phyloP scores from a whole-genome alignment of 139 green algal species.

The Closterium sp. region DNA sequence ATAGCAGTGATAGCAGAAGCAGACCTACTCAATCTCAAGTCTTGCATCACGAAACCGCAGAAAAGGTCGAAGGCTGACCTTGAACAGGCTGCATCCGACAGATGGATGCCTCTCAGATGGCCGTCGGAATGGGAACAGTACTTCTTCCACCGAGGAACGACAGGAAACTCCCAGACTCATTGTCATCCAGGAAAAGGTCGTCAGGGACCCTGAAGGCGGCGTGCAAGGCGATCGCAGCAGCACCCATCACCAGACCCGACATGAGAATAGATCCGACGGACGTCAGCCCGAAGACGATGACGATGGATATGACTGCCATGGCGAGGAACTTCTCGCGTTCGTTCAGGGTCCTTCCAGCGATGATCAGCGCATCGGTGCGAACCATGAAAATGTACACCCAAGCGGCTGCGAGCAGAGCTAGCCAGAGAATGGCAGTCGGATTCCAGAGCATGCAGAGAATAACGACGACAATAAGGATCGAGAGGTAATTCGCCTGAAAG shows the following conservation, averaged over 20 bases:
- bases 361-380: constrained; percentile 66
- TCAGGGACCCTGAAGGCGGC: constrained; percentile 73
- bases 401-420: constrained; percentile 63
- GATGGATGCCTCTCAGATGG: not conserved
- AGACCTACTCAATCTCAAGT: not conserved
- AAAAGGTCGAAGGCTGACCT: not conserved
- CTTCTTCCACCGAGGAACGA: constrained; percentile 42
- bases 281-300: constrained; percentile 87
- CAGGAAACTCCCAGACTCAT: constrained; percentile 43
- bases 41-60: not conserved
- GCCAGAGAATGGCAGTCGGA: constrained; percentile 74
- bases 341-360: constrained; percentile 65
- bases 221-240: constrained; percentile 67
- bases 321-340: constrained; percentile 84
- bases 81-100: not conserved
- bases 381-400: constrained; percentile 89
- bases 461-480: constrained; percentile 69
- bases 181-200: constrained; percentile 85
- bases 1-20: not conserved
- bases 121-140: not conserved
- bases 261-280: constrained; percentile 82
- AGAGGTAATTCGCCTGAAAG: constrained; percentile 90
- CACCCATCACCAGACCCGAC: constrained; percentile 56
- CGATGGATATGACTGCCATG: constrained; percentile 62
- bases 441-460: constrained; percentile 70